Evolutionary conservation across 768 basidiomycete genomes (phyloP).

Genomic region (Trichaptum fuscoviolaceum): DNA sequence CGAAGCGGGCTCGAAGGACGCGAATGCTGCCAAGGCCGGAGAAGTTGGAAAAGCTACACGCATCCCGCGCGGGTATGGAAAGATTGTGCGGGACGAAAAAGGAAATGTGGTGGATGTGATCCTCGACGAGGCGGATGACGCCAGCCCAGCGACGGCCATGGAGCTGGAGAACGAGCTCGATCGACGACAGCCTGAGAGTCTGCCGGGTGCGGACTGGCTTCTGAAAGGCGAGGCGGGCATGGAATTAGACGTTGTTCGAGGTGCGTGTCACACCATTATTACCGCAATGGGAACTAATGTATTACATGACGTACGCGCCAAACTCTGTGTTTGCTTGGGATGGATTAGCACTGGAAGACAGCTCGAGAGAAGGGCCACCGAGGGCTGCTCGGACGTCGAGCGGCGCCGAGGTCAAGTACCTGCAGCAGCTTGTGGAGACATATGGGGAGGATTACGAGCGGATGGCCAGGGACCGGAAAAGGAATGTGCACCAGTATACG

Average conservation of each 20-base stretch:
- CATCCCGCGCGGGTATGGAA: conserved; percentile 41
- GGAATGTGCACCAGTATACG: conserved; percentile 84
- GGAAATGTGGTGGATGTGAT: conserved; percentile 74
- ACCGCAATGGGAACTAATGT: conserved; percentile 2
- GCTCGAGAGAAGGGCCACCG: conserved; percentile 35
- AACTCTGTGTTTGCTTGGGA: no score
- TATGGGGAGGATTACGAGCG: conserved; percentile 65
- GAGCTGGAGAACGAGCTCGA: conserved; percentile 33
- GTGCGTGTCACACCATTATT: conserved; percentile 25
- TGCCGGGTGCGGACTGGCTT: conserved; percentile 17
- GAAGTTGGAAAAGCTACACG: not conserved
- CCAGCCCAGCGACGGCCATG: conserved; percentile 19
- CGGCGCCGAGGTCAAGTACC: conserved; percentile 59
- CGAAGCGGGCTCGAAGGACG: not conserved
- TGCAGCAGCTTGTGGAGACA: conserved; percentile 59
- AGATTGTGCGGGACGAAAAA: conserved; percentile 73
- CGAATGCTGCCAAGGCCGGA: not conserved
- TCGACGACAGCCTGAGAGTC: conserved; percentile 25
- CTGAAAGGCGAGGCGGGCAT: conserved; percentile 15
- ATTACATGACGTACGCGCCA: conserved; percentile 7
- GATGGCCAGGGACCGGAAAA: conserved; percentile 76
- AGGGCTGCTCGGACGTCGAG: conserved; percentile 52
- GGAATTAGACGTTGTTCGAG: conserved; percentile 29
- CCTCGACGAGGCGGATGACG: conserved; percentile 51
- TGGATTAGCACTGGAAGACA: conserved; percentile 55